These are phyloP conservation scores for Kondoa subrosea DNA, from an alignment of 768 basidiomycete genomes.

Conservation along the genomic window DNA sequence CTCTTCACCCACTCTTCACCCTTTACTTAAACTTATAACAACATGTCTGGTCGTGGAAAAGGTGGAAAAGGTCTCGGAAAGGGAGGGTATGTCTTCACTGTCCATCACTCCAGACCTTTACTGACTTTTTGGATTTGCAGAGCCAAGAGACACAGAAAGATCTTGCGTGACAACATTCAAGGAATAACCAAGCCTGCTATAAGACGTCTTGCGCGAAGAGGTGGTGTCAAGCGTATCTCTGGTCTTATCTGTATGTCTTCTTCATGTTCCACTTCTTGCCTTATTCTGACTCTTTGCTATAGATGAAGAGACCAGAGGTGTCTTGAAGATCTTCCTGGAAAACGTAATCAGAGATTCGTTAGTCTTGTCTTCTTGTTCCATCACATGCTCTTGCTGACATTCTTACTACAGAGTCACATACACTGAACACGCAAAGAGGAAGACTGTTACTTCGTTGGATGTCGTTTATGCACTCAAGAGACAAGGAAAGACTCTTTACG, in stretches of 20 bases:
- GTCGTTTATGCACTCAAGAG: slow-evolving; percentile 42
- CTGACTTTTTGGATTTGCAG: slow-evolving; percentile 36
- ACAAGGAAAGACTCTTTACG: slow-evolving; percentile 59
- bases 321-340: slow-evolving; percentile 66
- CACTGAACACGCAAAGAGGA: slow-evolving; percentile 87
- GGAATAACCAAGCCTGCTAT: slow-evolving; percentile 43
- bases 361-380: too few species aligned
- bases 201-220: slow-evolving; percentile 48
- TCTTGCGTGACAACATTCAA: slow-evolving; percentile 36
- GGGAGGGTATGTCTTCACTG: slow-evolving; percentile 2
- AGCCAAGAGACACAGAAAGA: slow-evolving; percentile 38
- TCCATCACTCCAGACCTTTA: slow-evolving; percentile 12
- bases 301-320: slow-evolving; percentile 83
- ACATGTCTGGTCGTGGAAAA: slow-evolving; percentile 96
- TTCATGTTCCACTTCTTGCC: neutral
- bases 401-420: too few species aligned
- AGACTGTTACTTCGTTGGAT: slow-evolving; percentile 80
- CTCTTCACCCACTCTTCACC: slow-evolving; percentile 7
- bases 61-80: slow-evolving; percentile 40
- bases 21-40: slow-evolving; percentile 23
- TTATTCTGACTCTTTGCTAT: neutral
- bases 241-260: slow-evolving; percentile 39
- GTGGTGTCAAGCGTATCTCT: slow-evolving; percentile 42
- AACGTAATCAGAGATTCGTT: slow-evolving; percentile 30
- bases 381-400: too few species aligned